Conservation (phyloP, 768 basidiomycete genomes). For the Vishniacozyma victoriae region DNA sequence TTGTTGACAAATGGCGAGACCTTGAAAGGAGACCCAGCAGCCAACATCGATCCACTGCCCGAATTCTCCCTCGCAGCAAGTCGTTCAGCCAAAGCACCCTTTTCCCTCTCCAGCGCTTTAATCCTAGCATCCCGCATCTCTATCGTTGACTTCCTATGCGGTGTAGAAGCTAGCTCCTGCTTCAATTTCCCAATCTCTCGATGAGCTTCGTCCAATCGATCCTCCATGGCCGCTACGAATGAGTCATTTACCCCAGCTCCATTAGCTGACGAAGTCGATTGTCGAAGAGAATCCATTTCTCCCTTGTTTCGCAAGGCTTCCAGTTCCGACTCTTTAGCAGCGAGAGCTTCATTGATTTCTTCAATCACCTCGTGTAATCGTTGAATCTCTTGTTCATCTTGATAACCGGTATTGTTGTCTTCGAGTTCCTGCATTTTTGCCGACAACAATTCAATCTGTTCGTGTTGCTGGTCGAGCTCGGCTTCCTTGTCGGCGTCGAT, state of each 20-base stretch:
- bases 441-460: conserved; percentile 16
- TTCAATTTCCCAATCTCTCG: conserved; percentile 37
- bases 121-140: conserved; percentile 32
- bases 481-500: conserved; percentile 9
- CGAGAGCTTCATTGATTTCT: conserved; percentile 6
- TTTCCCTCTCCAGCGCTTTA: conserved; percentile 34
- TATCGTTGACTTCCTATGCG: conserved; percentile 25
- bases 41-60: conserved; percentile 1
- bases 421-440: conserved; percentile 11
- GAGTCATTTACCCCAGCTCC: no score
- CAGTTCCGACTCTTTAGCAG: conserved; percentile 26
- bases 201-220: conserved; percentile 35
- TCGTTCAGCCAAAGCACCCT: conserved; percentile 30
- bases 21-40: conserved; percentile 30
- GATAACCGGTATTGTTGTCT: conserved; percentile 1
- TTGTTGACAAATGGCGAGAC: conserved; percentile 27
- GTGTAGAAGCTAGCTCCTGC: conserved; percentile 27
- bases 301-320: conserved; percentile 20
- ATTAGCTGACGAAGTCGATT: conserved; percentile 3
- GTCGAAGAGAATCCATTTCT: conserved; percentile 11
- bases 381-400: conserved; percentile 12
- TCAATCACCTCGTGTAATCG: conserved; percentile 11
- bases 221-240: conserved; percentile 28
- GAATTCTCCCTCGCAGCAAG: conserved; percentile 5
- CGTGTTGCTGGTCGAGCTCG: conserved; percentile 15